These are phyloP conservation scores for Podospora fimiseda DNA, from an alignment of 495 filamentous ascomycete species.

Conservation along the genomic window DNA sequence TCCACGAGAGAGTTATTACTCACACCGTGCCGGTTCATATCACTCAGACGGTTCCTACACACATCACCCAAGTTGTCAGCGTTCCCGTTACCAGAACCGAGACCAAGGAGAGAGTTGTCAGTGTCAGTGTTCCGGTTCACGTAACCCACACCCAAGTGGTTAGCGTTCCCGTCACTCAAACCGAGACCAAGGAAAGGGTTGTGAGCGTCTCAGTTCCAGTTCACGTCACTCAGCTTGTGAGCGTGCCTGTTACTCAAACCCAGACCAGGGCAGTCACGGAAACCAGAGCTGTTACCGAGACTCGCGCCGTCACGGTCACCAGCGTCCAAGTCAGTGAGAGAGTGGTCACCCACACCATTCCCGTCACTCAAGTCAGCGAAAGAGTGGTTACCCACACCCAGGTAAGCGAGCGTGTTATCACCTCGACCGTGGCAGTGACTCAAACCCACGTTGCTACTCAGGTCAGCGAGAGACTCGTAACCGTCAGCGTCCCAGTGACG, in stretches of 20 bases:
- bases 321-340: slow-evolving; percentile 5
- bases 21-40: neutral
- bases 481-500: neutral
- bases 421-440: neutral
- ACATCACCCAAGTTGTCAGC: neutral
- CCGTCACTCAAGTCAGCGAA: neutral
- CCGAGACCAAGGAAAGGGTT: neutral
- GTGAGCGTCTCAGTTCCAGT: neutral
- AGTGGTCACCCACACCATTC: neutral
- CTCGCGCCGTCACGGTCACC: neutral
- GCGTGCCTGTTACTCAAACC: neutral
- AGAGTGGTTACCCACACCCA: slow-evolving; percentile 1
- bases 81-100: neutral
- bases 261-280: neutral
- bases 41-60: too few relatives aligned
- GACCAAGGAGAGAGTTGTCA: too few relatives aligned
- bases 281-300: neutral
- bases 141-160: neutral
- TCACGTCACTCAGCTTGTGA: neutral
- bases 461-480: slow-evolving; percentile 4
- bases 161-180: neutral
- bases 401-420: neutral
- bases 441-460: neutral
- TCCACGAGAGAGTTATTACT: neutral
- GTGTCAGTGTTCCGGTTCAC: neutral